These are phyloP conservation scores for Lunasporangiospora selenospora DNA, from an alignment of 192 early-diverging fungal species.

Conservation along the genomic window DNA sequence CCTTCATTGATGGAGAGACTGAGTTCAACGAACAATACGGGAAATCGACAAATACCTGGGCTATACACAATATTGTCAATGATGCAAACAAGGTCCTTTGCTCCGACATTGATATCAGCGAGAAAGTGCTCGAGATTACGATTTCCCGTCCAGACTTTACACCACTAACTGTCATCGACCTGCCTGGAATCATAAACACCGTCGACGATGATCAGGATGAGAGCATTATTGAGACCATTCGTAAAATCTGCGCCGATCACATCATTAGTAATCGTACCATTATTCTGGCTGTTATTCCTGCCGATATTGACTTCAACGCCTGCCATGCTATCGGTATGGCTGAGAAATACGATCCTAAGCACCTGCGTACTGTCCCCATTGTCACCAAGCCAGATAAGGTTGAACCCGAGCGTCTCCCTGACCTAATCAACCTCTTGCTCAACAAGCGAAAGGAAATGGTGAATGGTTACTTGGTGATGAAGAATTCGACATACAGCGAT, in stretches of 20 bases:
- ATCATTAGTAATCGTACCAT: constrained; percentile 43
- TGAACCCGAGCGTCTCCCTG: constrained; percentile 29
- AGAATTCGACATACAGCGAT: constrained; percentile 36
- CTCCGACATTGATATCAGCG: constrained; percentile 24
- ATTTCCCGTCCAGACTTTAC: constrained; percentile 33
- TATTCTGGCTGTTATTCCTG: constrained; percentile 39
- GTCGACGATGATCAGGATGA: constrained; percentile 34
- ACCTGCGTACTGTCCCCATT: constrained; percentile 40
- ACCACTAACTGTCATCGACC: constrained; percentile 36
- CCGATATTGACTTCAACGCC: constrained; percentile 39
- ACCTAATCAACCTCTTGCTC: constrained; percentile 17
- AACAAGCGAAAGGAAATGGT: constrained; percentile 41
- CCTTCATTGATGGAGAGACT: constrained; percentile 17
- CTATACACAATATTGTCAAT: constrained; percentile 13
- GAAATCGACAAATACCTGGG: background rate
- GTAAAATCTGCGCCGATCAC: constrained; percentile 24
- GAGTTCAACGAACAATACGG: constrained; percentile 21
- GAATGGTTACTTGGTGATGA: constrained; percentile 39
- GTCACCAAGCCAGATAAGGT: constrained; percentile 39
- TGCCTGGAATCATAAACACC: constrained; percentile 36
- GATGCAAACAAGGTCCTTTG: constrained; percentile 34
- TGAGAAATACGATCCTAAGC: constrained; percentile 23
- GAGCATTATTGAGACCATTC: constrained; percentile 37
- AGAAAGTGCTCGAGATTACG: constrained; percentile 44
- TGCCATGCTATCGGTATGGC: constrained; percentile 36